Percentiles rank a stretch among this genome's conserved stretches.
Evolutionary conservation across 331 rosid species (phyloP).

Genomic region (Quercus lobata): DNA sequence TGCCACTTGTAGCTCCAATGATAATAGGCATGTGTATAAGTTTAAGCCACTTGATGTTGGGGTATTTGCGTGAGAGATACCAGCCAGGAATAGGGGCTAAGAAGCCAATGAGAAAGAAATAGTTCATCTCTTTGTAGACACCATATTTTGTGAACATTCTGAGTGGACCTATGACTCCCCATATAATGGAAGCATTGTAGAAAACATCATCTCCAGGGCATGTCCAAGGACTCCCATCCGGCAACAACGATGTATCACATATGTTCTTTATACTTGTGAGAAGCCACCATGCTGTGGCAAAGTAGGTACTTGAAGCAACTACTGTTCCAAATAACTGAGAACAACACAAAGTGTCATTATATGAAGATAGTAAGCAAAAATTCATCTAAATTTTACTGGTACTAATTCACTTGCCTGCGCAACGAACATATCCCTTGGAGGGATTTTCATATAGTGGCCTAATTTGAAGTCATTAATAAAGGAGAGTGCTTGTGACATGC

Average conservation of each 20-base stretch:
- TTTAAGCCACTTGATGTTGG: conserved; percentile 47
- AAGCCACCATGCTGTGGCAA: conserved; percentile 93
- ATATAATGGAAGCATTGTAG: conserved; percentile 80
- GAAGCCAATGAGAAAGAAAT: conserved; percentile 68
- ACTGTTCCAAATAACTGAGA: conserved; percentile 66
- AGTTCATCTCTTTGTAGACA: conserved; percentile 59
- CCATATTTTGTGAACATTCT: conserved; percentile 66
- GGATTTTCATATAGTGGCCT: conserved; percentile 92
- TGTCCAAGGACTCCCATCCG: conserved; percentile 84
- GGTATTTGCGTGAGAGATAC: conserved; percentile 48
- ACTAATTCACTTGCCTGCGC: conserved; percentile 41
- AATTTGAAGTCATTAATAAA: conserved; percentile 71
- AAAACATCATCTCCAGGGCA: conserved; percentile 80
- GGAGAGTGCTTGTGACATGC: conserved; percentile 66
- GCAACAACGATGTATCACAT: conserved; percentile 37
- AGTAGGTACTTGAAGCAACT: conserved; percentile 58
- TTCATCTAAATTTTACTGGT: too few relatives aligned
- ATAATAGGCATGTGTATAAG: conserved; percentile 67
- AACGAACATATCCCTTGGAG: conserved; percentile 76
- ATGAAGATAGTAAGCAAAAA: neutral
- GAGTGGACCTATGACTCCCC: conserved; percentile 77
- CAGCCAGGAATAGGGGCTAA: conserved; percentile 61
- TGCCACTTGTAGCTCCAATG: conserved; percentile 16
- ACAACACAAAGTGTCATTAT: neutral
- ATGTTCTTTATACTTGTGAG: conserved; percentile 46